Conservation (phyloP, 148 eudicot species). For the Arctostaphylos glauca region DNA sequence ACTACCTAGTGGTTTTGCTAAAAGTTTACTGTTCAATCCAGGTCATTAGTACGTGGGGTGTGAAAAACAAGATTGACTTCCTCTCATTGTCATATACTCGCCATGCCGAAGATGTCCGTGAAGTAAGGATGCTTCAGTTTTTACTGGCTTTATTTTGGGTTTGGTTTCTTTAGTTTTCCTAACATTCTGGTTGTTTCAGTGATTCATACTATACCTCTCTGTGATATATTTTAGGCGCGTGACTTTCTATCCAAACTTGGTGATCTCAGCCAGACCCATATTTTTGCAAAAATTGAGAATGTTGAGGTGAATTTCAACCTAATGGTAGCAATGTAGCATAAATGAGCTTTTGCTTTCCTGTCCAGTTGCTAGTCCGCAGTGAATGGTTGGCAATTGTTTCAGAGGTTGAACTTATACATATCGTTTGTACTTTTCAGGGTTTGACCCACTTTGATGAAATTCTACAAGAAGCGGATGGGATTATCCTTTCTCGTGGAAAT, state of each 20-base stretch:
- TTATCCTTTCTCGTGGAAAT: constrained; percentile 97
- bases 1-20: constrained; percentile 11
- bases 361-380: not conserved
- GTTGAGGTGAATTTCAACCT: constrained; percentile 56
- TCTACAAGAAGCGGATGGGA: constrained; percentile 92
- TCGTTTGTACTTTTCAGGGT: constrained; percentile 45
- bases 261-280: constrained; percentile 86
- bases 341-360: constrained; percentile 2
- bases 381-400: not conserved
- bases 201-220: not conserved
- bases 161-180: constrained; percentile 1
- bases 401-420: not conserved
- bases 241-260: constrained; percentile 67
- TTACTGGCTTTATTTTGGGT: not conserved
- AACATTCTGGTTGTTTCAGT: not conserved
- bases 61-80: constrained; percentile 87
- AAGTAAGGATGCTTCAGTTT: constrained; percentile 39
- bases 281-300: constrained; percentile 91
- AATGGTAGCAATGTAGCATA: not conserved
- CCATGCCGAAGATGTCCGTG: constrained; percentile 95
- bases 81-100: constrained; percentile 86
- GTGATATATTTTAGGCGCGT: constrained; percentile 57
- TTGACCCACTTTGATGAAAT: constrained; percentile 92
- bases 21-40: constrained; percentile 27
- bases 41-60: constrained; percentile 92